phyloP scores from a whole-genome alignment of 2,329 filamentous ascomycete species.

The Colletotrichum plurivorum region DNA sequence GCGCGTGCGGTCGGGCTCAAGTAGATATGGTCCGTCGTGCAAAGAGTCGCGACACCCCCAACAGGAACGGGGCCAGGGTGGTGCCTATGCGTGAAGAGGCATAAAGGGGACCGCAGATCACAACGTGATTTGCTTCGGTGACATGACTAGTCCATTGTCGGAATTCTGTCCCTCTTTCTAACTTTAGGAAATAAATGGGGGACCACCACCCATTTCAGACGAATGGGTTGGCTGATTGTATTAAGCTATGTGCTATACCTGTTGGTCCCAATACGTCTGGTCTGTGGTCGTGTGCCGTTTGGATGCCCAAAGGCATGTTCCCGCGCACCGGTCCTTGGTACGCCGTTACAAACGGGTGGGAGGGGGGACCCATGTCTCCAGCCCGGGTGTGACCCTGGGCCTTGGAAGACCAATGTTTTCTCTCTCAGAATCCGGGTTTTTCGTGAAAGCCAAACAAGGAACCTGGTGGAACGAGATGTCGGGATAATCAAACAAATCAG shows the following conservation, averaged over 20 bases:
- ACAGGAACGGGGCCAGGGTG: constrained; percentile 18
- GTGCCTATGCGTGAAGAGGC: constrained; percentile 14
- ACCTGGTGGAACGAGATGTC: constrained; percentile 27
- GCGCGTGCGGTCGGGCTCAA: constrained; percentile 2
- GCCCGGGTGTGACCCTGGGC: constrained; percentile 27
- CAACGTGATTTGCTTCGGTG: constrained; percentile 30
- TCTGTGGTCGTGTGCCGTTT: constrained; percentile 10
- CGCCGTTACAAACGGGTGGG: constrained; percentile 22
- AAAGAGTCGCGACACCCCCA: neutral
- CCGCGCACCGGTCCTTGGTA: neutral
- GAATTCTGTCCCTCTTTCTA: constrained; percentile 29
- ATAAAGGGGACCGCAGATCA: constrained; percentile 37
- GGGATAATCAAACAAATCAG: constrained; percentile 27
- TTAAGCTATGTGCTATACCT: constrained; percentile 23
- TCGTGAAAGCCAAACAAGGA: constrained; percentile 33
- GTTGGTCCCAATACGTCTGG: constrained; percentile 26
- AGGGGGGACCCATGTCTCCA: constrained; percentile 9
- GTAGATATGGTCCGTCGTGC: constrained; percentile 18
- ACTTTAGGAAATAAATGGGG: constrained; percentile 25
- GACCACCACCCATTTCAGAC: constrained; percentile 29
- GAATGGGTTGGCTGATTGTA: constrained; percentile 6
- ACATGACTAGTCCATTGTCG: constrained; percentile 36
- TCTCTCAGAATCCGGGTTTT: constrained; percentile 33
- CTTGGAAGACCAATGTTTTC: constrained; percentile 30
- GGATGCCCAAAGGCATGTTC: constrained; percentile 23